Evolutionary conservation across 768 basidiomycete genomes (phyloP).

Genomic region (Leccinum variicolor): DNA sequence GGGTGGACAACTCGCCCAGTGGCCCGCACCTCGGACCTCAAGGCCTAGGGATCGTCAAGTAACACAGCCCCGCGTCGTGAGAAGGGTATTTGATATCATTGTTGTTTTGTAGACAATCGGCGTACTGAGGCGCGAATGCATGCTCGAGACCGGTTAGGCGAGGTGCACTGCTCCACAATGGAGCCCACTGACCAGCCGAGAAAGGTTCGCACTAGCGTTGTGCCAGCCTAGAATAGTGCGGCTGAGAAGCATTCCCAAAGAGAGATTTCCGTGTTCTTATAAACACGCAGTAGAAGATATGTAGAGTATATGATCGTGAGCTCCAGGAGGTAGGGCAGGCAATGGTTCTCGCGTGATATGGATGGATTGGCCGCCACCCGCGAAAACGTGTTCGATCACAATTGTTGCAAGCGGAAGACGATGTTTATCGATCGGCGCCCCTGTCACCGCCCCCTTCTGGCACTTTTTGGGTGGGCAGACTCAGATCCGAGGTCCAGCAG

Average conservation of each 20-base stretch:
- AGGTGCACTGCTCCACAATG: slow-evolving; percentile 10
- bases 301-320: slow-evolving; percentile 22
- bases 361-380: slow-evolving; percentile 15
- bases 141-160: slow-evolving; percentile 19
- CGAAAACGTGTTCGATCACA: slow-evolving; percentile 8
- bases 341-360: slow-evolving; percentile 16
- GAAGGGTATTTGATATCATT: slow-evolving; percentile 21
- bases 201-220: slow-evolving; percentile 20
- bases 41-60: slow-evolving; percentile 9
- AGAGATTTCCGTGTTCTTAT: slow-evolving; percentile 1
- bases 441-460: slow-evolving; percentile 17
- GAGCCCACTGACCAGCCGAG: slow-evolving; percentile 12
- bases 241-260: slow-evolving; percentile 21
- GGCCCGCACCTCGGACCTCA: slow-evolving; percentile 1
- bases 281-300: slow-evolving; percentile 9
- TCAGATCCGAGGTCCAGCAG: slow-evolving; percentile 19
- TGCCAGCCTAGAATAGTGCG: slow-evolving; percentile 24
- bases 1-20: slow-evolving; percentile 5
- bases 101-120: slow-evolving; percentile 13
- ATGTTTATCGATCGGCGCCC: slow-evolving; percentile 32
- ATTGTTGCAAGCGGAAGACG: slow-evolving; percentile 9
- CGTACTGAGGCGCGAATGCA: slow-evolving; percentile 20
- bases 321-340: not conserved
- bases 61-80: slow-evolving; percentile 11
- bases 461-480: not conserved